Base-by-base conservation (phyloP, 2,329 filamentous ascomycete species). In the Diaporthe velutina region DNA sequence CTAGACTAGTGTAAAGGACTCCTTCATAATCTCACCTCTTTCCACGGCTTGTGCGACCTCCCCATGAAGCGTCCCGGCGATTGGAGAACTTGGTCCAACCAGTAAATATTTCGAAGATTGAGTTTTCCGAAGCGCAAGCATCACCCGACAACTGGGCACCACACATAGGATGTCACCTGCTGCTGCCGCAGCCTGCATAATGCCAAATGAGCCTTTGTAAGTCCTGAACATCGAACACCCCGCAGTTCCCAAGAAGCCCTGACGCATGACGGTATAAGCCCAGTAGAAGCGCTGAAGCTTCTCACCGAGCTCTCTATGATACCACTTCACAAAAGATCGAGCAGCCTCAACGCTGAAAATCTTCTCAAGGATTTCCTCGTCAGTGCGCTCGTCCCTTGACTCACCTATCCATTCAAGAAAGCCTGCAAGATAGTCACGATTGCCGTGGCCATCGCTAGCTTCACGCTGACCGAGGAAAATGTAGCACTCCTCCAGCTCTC, bases 261-360 rank as follows among this genome's bases (percentile, higher is more conserved):
- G 9, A 0, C 45, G 9, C 1, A 1, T 4, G 22, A n/a, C 1
- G 22, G 19, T 13, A 50, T 58, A 38, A 13, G 1, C 0, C 55
- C 12, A n/a, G 33, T 58, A 38, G 19, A 58, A 15, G 0, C 4
- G 4, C 19, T 38, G 19, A 10, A 58, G 33, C 1, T 58, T 33
- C 25, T 12, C 5, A 1, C 9, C 40, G 22, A 33, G 8, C 55
- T 58, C 22, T 25, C 2, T 9, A 2, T 40, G 33, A 38, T 58
- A 58, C 55, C 55, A 58, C 22, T 2, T 13, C 55, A n/a, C 33
- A 25, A 58, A 58, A 6, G 0, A n/a, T 1, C 6, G 0, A 15
- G 55, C 55, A 38, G 22, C 10, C 22, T 38, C 12, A 9, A n/a
- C 55, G 22, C 12, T 17, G 10, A 58, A 38, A 15, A 40, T 12